These are phyloP conservation scores for Protostelium mycophagum DNA, from an alignment of 78 protist species.

Conservation along the genomic window DNA sequence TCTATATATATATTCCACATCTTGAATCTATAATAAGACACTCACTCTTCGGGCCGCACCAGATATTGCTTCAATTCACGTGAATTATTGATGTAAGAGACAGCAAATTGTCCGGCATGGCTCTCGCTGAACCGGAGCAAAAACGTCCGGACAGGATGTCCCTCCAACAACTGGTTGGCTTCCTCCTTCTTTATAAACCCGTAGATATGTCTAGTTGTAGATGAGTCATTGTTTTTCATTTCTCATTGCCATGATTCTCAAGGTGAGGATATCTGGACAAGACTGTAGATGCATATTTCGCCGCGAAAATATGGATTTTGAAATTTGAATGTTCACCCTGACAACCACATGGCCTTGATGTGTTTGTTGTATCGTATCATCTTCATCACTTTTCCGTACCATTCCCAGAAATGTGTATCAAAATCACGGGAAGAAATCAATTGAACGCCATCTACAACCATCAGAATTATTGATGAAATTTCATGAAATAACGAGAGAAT, in stretches of 20 bases:
- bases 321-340: background rate
- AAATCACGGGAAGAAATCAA: background rate
- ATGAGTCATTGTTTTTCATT: background rate
- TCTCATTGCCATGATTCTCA: background rate
- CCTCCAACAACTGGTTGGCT: conserved; percentile 31
- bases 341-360: background rate
- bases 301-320: background rate
- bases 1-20: too few species aligned
- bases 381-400: background rate
- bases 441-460: background rate
- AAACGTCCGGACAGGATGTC: conserved; percentile 60
- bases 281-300: background rate
- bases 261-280: background rate
- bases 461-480: too few species aligned
- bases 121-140: conserved; percentile 59
- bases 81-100: conserved; percentile 12
- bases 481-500: background rate
- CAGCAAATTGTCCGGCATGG: conserved; percentile 67
- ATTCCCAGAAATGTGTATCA: background rate
- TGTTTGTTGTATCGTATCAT: background rate
- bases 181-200: conserved; percentile 54
- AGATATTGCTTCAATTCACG: background rate
- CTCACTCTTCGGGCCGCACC: background rate
- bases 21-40: too few species aligned
- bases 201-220: conserved; percentile 20